Conservation (phyloP, 2,329 filamentous ascomycete species). For the Aspergillus tamarii region DNA sequence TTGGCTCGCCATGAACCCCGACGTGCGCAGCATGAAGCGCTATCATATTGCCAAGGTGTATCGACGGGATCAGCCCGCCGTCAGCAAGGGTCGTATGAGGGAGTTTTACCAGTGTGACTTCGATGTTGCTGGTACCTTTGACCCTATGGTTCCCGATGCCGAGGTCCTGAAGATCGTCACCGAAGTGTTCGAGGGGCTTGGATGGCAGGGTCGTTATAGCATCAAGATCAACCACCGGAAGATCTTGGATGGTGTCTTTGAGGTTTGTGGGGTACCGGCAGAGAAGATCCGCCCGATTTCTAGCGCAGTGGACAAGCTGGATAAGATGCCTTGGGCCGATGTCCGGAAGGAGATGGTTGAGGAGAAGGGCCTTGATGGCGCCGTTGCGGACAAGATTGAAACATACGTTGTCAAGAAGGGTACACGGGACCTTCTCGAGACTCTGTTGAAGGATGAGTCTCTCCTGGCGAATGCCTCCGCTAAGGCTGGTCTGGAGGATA, state of each 20-base stretch:
- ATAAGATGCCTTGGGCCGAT: constrained; percentile 88
- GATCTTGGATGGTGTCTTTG: constrained; percentile 89
- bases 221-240: constrained; percentile 97
- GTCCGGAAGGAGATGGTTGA: constrained; percentile 92
- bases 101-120: constrained; percentile 99
- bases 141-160: constrained; percentile 88
- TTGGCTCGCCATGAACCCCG: constrained; percentile 88
- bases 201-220: constrained; percentile 73
- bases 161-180: constrained; percentile 83
- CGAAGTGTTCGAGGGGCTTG: constrained; percentile 82
- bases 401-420: constrained; percentile 80
- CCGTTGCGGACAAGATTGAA: constrained; percentile 84
- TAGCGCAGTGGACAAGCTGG: constrained; percentile 92
- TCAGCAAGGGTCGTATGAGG: constrained; percentile 89
- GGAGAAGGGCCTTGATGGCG: constrained; percentile 78
- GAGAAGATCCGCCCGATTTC: constrained; percentile 89
- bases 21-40: constrained; percentile 82
- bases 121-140: constrained; percentile 85
- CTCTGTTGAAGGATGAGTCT: constrained; percentile 67
- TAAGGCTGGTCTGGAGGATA: constrained; percentile 78
- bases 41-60: constrained; percentile 97
- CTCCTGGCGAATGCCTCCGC: constrained; percentile 73
- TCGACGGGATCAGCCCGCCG: constrained; percentile 77
- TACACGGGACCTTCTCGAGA: constrained; percentile 71
- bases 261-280: constrained; percentile 83